Conservation (phyloP, 1,284 basidiomycete genomes). For the Marasmius sp. region DNA sequence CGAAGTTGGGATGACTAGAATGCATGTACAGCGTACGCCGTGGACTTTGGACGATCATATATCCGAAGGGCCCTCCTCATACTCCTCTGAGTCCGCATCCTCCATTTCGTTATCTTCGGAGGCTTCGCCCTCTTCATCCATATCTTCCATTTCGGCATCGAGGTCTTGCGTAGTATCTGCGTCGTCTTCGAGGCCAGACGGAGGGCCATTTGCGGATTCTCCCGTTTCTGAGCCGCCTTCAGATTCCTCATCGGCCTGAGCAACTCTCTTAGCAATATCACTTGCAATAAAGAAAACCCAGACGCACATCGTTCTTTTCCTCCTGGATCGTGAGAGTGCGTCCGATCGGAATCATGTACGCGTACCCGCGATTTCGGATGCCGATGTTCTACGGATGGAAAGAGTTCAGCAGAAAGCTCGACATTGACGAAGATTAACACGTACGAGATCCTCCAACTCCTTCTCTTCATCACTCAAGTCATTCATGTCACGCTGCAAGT, state of each 20-base stretch:
- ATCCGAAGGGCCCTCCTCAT: constrained; percentile 1
- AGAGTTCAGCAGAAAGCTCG: constrained; percentile 6
- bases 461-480: constrained; percentile 85
- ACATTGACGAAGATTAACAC: constrained; percentile 16
- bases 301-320: constrained; percentile 78
- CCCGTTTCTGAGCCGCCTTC: constrained; percentile 47
- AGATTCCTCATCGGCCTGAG: constrained; percentile 46
- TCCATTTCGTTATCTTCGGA: constrained; percentile 33
- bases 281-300: constrained; percentile 1
- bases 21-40: background rate
- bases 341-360: constrained; percentile 72
- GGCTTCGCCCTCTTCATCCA: constrained; percentile 54
- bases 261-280: constrained; percentile 1
- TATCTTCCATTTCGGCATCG: constrained; percentile 72
- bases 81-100: constrained; percentile 37
- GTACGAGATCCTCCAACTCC: constrained; percentile 70
- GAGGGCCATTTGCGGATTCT: constrained; percentile 33
- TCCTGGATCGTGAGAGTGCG: constrained; percentile 70
- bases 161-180: constrained; percentile 59
- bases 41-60: background rate
- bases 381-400: constrained; percentile 44
- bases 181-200: constrained; percentile 47
- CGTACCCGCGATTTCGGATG: constrained; percentile 65
- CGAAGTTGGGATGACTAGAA: background rate
- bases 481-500: constrained; percentile 78